Conservation (phyloP, 1,139 yeast genomes). For the Taiozyma sp. region DNA sequence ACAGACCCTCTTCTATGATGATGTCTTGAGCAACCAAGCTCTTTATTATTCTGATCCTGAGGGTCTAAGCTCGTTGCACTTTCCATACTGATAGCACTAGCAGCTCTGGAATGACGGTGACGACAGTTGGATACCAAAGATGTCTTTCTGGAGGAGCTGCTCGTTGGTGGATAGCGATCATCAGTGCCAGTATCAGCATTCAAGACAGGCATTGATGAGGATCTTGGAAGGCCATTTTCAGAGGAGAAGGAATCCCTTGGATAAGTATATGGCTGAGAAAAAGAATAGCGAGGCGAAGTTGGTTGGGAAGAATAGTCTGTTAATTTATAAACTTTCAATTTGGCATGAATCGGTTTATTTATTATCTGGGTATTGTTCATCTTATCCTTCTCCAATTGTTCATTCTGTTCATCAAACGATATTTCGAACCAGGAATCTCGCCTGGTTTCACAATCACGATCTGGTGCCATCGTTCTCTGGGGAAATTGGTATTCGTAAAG, state of each 20-base stretch:
- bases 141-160: constrained; percentile 1
- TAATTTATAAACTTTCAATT: neutral
- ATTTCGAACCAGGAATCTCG: neutral
- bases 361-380: neutral
- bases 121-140: constrained; percentile 8
- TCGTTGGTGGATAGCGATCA: neutral
- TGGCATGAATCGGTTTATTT: constrained; percentile 1
- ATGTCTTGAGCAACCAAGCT: constrained; percentile 17
- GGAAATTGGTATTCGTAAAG: neutral
- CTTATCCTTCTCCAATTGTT: neutral
- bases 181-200: neutral
- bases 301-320: neutral
- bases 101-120: neutral
- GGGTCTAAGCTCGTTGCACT: neutral
- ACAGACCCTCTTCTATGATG: constrained; percentile 25
- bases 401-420: neutral
- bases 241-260: neutral
- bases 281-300: neutral
- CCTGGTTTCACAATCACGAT: neutral
- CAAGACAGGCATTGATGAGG: constrained; percentile 3
- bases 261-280: neutral
- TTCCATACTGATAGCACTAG: neutral
- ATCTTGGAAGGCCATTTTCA: neutral
- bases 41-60: neutral
- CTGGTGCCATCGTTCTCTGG: neutral